Evolutionary conservation across 2,329 filamentous ascomycete species (phyloP), one percentile per base, ranked within the genome.

Genomic region (Pezicula carpinea): DNA sequence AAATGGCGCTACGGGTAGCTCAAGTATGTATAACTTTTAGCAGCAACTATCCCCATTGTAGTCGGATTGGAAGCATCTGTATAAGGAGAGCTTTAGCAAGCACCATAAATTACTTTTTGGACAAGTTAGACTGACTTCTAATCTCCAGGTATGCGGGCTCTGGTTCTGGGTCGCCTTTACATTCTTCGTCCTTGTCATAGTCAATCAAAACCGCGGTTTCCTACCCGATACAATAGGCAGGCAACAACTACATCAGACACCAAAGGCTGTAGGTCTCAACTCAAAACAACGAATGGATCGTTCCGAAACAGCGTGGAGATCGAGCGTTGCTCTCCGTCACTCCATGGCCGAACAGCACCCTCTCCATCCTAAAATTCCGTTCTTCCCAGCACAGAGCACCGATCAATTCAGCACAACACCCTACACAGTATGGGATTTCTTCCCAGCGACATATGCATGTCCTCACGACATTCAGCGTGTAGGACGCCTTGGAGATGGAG

Each of bases 351-450:
- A 39, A 14, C 13, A 39, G 8, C 52, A 60, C 31, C 55, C 57
- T 11, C 15, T 31, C 7, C 44, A 57, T 35, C 56, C 58, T 1
- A 26, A 42, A 8, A 54, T 59, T 14, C 56, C 55, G 6, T 46
- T 59, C 47, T 60, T 60, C 42, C 57, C 57, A 11, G 54, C 56
- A 1, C 54, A 57, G 29, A 42, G 49, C 15, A 29, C 53, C 15
- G 44, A 44, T 13, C 49, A 55, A 19, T 59, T 56, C 32, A 47
- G 47, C 5, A 49, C 49, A 18, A 59, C 54, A 6, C 65, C 65
- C 2, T 69, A 65, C 50, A 60, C 64, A 2, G 54, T 69, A 13
- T 71, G 67, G 66, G 69, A 71, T 50, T 68, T 69, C 53, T 60
- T 64, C 18, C 66, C 65, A 5, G 61, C 68, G 2, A 60, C 65